Base-by-base conservation (phyloP, 306 rosid species). In the Cyamopsis tetragonoloba region DNA sequence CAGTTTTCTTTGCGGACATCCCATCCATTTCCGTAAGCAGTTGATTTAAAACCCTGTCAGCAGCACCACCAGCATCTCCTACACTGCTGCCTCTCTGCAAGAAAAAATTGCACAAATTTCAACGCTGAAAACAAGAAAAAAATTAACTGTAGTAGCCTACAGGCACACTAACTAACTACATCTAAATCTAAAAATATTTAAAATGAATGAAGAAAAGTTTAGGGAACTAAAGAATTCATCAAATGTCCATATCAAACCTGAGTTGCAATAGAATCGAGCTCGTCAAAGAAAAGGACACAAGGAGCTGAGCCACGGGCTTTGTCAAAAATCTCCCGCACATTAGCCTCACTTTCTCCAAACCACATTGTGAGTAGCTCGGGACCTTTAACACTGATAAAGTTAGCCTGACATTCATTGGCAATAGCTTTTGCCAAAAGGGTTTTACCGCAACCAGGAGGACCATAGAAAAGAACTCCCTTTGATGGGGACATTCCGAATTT, bases 281-380 rank as follows among this genome's bases (percentile, higher is more conserved):
- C 88, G 42, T 83, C 88, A 70, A 83, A 83, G 80, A 83, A 83
- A 71, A 83, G 85, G 71, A 83, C 85, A 62, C 88, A 83, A 4
- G 85, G 88, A 13, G 88, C 88, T 13, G 83, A 80, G 39, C 71
- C 76, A 26, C 88, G 77, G 17, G 85, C 85, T 77, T 83, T 83
- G 83, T 83, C 83, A 70, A 83, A 83, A 50, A 80, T 77, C 66
- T 83, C 88, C 46, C 83, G 75, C 66, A 83, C 88, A 77, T 83
- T 80, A 68, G 88, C 88, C 70, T 83, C 88, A 80, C 88, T 83
- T 77, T 83, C 88, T 60, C 85, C 88, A 77, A 83, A 80, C 85
- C 88, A 83, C 88, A 83, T 80, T 15, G 85, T 83, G 23, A 83
- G 88, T 19, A 83, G 66, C 70, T 83, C 85, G 2, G 84, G 87